Base-by-base conservation (phyloP, 306 rosid genomes). In the Arachis hypogaea region DNA sequence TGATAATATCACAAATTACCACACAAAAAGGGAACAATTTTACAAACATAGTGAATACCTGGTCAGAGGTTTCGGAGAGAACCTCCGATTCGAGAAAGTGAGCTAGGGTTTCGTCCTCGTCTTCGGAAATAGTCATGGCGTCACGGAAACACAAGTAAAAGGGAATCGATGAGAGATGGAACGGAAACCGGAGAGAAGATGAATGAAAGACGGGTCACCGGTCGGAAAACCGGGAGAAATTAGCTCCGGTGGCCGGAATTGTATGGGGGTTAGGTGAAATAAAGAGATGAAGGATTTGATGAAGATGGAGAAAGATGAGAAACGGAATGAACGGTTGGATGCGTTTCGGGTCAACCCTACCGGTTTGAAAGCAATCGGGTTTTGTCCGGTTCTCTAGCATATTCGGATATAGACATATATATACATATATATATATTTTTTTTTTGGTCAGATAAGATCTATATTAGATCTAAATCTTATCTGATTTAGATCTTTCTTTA, bases 11-110 rank as follows among this genome's bases (percentile, higher is more conserved):
- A 57, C 66, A 49, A 66, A 75, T 66, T 33, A 11, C 10, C 29
- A 4, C 47, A 18, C 14, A 30, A 18, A 22, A 7, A 22, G 9
- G 54, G 41, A 38, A 47, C 14, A 6, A 54, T 29, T 29, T 33
- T 0, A 11, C 7, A 3, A 7, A 40, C n/a, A 40, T 7, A 5
- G 1, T 7, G 40, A 71, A 72, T 52, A 92, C 97, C 96, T 85
- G 77, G 57, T 87, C 93, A 74, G 92, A 91, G 14, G 77, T 88
- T 77, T 88, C 87, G 1, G 91, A 85, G 77, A 94, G 95, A 22
- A 94, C 84, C 86, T 91, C 97, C 9, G 91, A 82, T 84, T 94
- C 98, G 5, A 94, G 90, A 74, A 89, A 91, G 3, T 81, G 79
- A 59, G 97, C 98, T 63, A 94, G 74, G 52, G 33, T 72, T 85